Evolutionary conservation across 371 early-diverging fungal species (phyloP), one percentile per base, ranked within the genome.

Genomic region (Gilbertella persicaria): DNA sequence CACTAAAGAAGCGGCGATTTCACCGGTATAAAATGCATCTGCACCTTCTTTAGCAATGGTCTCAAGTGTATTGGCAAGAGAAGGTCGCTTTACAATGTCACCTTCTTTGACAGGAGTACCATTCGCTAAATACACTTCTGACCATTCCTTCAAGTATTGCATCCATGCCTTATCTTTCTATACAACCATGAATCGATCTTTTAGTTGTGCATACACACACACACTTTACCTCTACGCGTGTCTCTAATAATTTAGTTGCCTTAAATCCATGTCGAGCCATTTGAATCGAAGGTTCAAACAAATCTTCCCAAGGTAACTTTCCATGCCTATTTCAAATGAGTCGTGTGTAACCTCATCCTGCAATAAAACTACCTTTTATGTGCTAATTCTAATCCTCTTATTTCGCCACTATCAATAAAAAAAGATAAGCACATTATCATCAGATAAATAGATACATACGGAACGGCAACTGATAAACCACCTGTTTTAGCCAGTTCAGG

Each of bases 401-500:
- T 71, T 67, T 97, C 97, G 12, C 96, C 95, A 13, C 82, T 82
- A 54, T 23, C 21, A 19, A 16, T 14, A 19, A n/a, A 14, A 10
- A 9, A 6, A 45, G 30, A 35, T 29, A 1, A 30, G 20, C 13
- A 6, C 16, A 12, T 20, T 19, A 25, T 13, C n/a, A 62, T 49
- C 21, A 29, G 38, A 25, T 17, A 20, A 20, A 20, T 26, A 33
- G 21, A n/a, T n/a, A 45, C 9, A 23, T 65, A 83, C 79, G 99
- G 99, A 2, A 98, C 87, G 29, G 84, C 98, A 8, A 97, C 86
- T 4, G 95, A 66, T 38, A 93, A 64, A 0, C 93, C 94, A 12
- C 98, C 97, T 33, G 67, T 46, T 58, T 82, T 82, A 1, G 96
- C 89, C 1, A 67, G 48, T 23, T 65, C 68, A 7, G 90, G 89